phyloP scores from a whole-genome alignment of 768 basidiomycete genomes.

The Sutorius australiensis region DNA sequence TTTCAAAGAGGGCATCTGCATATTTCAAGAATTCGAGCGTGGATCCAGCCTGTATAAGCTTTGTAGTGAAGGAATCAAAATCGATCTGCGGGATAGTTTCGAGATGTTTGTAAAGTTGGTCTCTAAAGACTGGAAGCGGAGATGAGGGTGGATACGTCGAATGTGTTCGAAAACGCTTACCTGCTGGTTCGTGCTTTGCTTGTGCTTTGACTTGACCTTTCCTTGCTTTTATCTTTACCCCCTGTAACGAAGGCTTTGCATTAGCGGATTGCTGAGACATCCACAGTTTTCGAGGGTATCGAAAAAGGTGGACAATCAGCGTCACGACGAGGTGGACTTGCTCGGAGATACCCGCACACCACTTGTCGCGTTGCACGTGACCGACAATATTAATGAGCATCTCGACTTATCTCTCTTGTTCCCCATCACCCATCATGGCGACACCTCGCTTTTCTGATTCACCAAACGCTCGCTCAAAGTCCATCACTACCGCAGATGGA shows the following conservation, averaged over 20 bases:
- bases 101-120: constrained; percentile 88
- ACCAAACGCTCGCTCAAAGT: constrained; percentile 77
- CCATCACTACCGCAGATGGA: constrained; percentile 71
- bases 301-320: constrained; percentile 28
- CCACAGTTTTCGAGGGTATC: constrained; percentile 54
- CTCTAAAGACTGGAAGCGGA: constrained; percentile 70
- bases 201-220: constrained; percentile 91
- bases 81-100: constrained; percentile 77
- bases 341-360: constrained; percentile 25
- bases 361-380: constrained; percentile 23
- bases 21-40: constrained; percentile 96
- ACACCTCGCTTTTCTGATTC: constrained; percentile 47
- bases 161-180: constrained; percentile 32
- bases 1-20: constrained; percentile 94
- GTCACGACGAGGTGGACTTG: not conserved
- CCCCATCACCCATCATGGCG: constrained; percentile 20
- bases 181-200: constrained; percentile 87
- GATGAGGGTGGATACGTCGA: constrained; percentile 9
- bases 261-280: constrained; percentile 88
- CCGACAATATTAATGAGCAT: constrained; percentile 10
- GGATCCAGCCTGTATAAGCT: constrained; percentile 87
- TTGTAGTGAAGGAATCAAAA: constrained; percentile 77
- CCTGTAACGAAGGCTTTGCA: constrained; percentile 87
- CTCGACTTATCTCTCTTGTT: constrained; percentile 1
- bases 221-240: constrained; percentile 90